Conservation (phyloP, 2,329 filamentous ascomycete genomes). For the Xylariaceae sp. region DNA sequence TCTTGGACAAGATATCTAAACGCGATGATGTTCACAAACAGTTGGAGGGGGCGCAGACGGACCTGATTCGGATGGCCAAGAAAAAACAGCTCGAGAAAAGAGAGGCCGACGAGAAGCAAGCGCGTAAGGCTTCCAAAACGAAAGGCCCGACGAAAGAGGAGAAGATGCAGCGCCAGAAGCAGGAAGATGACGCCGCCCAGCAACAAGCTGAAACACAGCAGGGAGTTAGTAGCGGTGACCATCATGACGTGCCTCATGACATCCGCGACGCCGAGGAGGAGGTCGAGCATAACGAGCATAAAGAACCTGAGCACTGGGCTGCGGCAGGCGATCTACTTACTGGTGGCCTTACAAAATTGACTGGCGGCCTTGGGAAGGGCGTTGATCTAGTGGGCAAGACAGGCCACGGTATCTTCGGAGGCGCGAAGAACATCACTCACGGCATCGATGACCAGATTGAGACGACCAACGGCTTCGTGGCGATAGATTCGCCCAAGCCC, state of each 20-base stretch:
- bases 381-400: conserved; percentile 34
- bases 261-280: conserved; percentile 34
- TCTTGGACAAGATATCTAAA: conserved; percentile 75
- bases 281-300: conserved; percentile 10
- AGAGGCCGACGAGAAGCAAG: conserved; percentile 56
- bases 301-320: conserved; percentile 3
- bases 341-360: conserved; percentile 37
- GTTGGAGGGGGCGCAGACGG: conserved; percentile 77
- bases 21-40: conserved; percentile 62
- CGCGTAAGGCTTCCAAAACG: conserved; percentile 43
- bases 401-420: conserved; percentile 36
- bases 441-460: conserved; percentile 46
- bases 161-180: conserved; percentile 36
- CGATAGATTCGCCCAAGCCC: conserved; percentile 19
- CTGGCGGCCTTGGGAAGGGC: conserved; percentile 41
- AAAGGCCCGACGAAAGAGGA: conserved; percentile 46
- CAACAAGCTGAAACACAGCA: conserved; percentile 40
- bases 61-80: conserved; percentile 72
- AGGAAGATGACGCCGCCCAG: conserved; percentile 42
- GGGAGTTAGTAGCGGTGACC: conserved; percentile 45
- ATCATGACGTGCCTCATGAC: conserved; percentile 46
- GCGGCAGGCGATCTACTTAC: conserved; percentile 21
- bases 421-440: conserved; percentile 38
- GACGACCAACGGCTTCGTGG: conserved; percentile 47
- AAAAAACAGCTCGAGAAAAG: conserved; percentile 66